phyloP scores from a whole-genome alignment of 1,284 basidiomycete genomes.

The Rhodotorula glutinis region DNA sequence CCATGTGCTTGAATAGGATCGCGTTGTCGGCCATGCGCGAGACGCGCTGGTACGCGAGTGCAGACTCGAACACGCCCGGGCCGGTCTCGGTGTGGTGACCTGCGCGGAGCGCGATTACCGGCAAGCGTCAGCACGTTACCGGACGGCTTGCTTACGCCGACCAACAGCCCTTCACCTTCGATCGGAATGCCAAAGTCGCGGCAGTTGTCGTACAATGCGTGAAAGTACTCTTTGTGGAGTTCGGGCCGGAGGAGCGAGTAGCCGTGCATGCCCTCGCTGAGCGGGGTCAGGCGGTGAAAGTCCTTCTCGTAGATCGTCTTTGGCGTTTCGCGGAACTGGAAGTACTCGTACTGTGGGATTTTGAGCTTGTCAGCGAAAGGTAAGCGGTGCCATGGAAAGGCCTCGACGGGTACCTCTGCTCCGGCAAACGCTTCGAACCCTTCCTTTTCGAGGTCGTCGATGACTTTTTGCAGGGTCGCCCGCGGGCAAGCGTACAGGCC shows the following conservation, averaged over 20 bases:
- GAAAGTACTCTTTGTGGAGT: conserved; percentile 83
- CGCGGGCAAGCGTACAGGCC: conserved; percentile 78
- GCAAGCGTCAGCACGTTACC: not conserved
- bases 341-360: conserved; percentile 81
- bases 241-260: conserved; percentile 28
- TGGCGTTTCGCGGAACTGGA: conserved; percentile 65
- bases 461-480: conserved; percentile 65
- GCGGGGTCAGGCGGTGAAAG: conserved; percentile 67
- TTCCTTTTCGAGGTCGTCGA: conserved; percentile 50
- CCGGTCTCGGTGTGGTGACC: conserved; percentile 76
- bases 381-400: too few relatives aligned
- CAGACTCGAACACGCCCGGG: conserved; percentile 80
- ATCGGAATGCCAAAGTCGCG: conserved; percentile 71
- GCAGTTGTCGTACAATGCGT: conserved; percentile 77
- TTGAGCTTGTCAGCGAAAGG: too few relatives aligned
- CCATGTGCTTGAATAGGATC: conserved; percentile 83
- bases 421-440: conserved; percentile 50
- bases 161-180: conserved; percentile 64
- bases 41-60: conserved; percentile 75
- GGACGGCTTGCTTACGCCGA: not conserved
- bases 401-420: conserved; percentile 57
- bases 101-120: not conserved
- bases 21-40: conserved; percentile 92
- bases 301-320: conserved; percentile 70
- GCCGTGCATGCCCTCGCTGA: conserved; percentile 75